Conservation (phyloP, 2,329 filamentous ascomycete species). For the Apiospora sp. region DNA sequence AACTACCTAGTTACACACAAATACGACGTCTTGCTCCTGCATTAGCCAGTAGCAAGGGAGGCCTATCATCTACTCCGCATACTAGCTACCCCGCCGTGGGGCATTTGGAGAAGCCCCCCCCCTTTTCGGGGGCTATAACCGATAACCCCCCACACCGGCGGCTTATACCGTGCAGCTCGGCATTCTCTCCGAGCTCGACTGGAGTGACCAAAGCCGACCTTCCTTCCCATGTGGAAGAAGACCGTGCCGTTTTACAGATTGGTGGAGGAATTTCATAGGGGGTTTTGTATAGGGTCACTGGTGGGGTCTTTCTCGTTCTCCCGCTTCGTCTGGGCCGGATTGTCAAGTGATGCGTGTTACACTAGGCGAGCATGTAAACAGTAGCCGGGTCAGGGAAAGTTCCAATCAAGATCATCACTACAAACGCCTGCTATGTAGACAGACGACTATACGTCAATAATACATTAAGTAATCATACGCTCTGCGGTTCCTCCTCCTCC, state of each 20-base stretch:
- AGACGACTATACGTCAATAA: neutral
- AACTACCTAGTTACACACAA: neutral
- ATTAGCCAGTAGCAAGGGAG: neutral
- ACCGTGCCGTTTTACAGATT: neutral
- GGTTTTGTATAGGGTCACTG: neutral
- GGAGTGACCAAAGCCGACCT: neutral
- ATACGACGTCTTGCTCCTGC: neutral
- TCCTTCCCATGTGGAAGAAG: neutral
- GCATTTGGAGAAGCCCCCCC: constrained; percentile 2
- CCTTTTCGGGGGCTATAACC: neutral
- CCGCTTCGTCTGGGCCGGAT: no score
- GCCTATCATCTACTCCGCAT: constrained; percentile 2
- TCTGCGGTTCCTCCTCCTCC: constrained; percentile 29
- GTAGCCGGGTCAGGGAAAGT: no score
- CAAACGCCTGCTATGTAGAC: no score
- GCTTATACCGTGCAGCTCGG: neutral
- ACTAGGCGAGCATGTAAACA: no score
- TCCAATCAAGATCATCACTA: no score
- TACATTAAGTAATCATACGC: neutral
- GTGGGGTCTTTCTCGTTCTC: neutral
- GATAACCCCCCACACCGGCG: neutral
- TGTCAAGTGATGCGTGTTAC: no score
- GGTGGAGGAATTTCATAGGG: neutral
- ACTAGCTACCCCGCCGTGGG: constrained; percentile 3
- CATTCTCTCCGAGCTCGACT: neutral